Conservation (phyloP, 2,329 filamentous ascomycete genomes). For the Xylariaceae sp. region DNA sequence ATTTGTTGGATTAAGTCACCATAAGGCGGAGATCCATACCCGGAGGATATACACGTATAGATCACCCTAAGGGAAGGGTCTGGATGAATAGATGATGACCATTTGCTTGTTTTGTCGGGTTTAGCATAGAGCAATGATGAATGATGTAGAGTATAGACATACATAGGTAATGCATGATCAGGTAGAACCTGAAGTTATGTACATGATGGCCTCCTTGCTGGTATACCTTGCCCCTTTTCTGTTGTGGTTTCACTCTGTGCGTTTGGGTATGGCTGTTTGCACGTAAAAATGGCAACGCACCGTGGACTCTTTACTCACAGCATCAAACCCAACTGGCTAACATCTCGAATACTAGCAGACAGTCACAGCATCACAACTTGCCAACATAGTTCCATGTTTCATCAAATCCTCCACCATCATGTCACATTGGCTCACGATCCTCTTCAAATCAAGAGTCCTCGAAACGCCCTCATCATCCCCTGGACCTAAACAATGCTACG, state of each 20-base stretch:
- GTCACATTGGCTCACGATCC: neutral
- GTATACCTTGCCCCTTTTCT: neutral
- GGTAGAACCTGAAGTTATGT: neutral
- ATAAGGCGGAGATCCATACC: neutral
- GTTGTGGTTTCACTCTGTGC: neutral
- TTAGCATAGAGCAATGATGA: neutral
- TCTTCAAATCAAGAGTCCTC: neutral
- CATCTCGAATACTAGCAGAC: neutral
- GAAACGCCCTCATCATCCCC: neutral
- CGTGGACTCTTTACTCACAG: neutral
- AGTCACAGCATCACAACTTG: neutral
- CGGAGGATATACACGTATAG: conserved; percentile 3
- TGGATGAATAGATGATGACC: neutral
- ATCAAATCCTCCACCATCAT: neutral
- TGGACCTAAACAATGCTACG: neutral
- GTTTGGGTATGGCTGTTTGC: neutral
- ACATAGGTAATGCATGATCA: neutral
- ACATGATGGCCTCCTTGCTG: neutral
- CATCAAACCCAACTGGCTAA: neutral
- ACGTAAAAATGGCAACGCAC: neutral
- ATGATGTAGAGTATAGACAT: neutral
- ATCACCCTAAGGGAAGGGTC: neutral
- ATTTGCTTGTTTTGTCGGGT: neutral
- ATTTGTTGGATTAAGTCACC: conserved; percentile 1
- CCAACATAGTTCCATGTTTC: neutral